Evolutionary conservation across 768 basidiomycete genomes (phyloP), one percentile per base, ranked within the genome.

Genomic region (Amanita brunnescens): DNA sequence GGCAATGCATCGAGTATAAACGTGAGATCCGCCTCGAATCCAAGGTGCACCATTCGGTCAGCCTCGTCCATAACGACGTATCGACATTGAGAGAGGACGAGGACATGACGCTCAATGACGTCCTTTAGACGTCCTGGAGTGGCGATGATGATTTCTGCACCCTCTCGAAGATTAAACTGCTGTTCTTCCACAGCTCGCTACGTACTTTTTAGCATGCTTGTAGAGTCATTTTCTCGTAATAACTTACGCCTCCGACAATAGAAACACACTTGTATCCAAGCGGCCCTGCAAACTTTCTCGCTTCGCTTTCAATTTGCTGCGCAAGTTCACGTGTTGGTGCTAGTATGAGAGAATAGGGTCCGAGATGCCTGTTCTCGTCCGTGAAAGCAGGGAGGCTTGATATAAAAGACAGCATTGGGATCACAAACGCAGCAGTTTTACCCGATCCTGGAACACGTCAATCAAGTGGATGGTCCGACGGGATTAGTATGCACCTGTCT

Each of bases 21-120:
- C 21, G 87, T 91, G 41, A 99, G 70, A 64, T 96, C 94, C 13
- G 78, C 80, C 67, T 99, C 96, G 64, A 99, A 99, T 13, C 96
- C 96, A 26, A 98, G 82, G 62, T 94, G 85, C 55, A 99, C 94
- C 96, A 99, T 98, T 47, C 96, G 81, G 66, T 99, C 96, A 13
- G 96, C 96, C 74, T 99, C 96, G 65, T 99, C 96, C 96, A 99
- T 96, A 58, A 99, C 95, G 53, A 99, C 85, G 62, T 99, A 98
- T 2, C 91, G 91, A 67, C 96, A 98, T 67, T 99, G 96, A 6
- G 89, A 87, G 39, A 99, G 78, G 16, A 99, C 96, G 38, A 99
- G 76, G 41, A 98, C 91, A 65, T 88, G 90, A 18, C 93, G 83
- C 69, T 99, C 95, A 54, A 99, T 85, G 50, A 97, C 91, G 63